A percentile compares a stretch with the other conserved stretches of the same genome.
phyloP scores from a whole-genome alignment of 306 rosid species.

The Cicer chorassanicum region DNA sequence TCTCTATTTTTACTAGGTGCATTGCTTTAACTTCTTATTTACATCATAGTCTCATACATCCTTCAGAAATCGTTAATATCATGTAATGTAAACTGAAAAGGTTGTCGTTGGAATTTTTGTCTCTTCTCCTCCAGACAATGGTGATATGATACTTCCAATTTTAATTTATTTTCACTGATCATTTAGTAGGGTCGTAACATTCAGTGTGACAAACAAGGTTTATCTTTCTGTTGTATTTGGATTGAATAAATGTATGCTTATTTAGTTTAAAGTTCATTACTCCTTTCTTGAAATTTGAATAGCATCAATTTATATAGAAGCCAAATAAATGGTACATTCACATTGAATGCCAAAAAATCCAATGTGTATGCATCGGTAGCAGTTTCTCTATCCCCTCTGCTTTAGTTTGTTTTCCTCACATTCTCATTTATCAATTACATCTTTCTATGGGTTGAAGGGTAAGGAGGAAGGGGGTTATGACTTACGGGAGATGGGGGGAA shows the following conservation, averaged over 20 bases:
- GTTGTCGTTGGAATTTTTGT: not conserved
- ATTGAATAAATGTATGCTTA: not conserved
- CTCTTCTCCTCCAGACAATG: not conserved
- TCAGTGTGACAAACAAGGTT: slow-evolving; percentile 4
- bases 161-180: not conserved
- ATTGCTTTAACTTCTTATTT: slow-evolving; percentile 19
- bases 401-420: not conserved
- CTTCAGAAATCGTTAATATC: slow-evolving; percentile 8
- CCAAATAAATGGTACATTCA: not conserved
- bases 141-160: not conserved
- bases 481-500: not conserved
- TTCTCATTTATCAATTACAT: not conserved
- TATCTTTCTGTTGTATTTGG: not conserved
- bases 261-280: slow-evolving; percentile 3
- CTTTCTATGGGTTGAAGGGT: not conserved
- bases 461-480: not conserved
- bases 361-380: not conserved
- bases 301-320: not conserved
- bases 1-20: slow-evolving; percentile 24
- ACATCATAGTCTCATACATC: not conserved
- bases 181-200: not conserved
- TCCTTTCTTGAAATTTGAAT: slow-evolving; percentile 6
- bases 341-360: not conserved
- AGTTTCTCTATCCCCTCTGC: not conserved
- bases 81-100: not conserved